Base-by-base conservation (phyloP, 345 rosid genomes). In the Punica granatum region DNA sequence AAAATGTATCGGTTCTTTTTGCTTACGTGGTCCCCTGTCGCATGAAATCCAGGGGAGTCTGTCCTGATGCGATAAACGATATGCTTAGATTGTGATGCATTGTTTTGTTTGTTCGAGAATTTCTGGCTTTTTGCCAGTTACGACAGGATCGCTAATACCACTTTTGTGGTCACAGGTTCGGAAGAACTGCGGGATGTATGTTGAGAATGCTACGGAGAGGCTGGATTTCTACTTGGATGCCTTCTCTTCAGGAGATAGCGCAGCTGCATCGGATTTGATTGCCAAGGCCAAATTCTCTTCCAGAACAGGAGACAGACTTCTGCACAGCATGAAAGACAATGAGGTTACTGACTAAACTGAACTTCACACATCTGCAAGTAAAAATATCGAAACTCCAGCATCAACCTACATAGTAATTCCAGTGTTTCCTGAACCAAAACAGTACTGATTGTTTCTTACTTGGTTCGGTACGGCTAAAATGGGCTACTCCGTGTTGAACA, bases 151-250 rank as follows among this genome's bases (percentile, higher is more conserved):
- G n/a, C n/a, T 37, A 37, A 37, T 37, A 37, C 41, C 41, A 11
- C 5, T 37, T 37, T 37, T 11, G 41, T 37, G 41, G 11, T 33
- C 67, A 62, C 86, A 90, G 97, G 71, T 80, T 48, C 74, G 67
- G 36, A 74, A 75, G 31, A 63, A 67, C 14, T 73, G 87, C 73
- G 79, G 69, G 44, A 43, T 72, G 51, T 91, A 88, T 34, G 75
- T 77, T 59, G 91, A 84, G 74, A 91, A 87, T 78, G 83, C 88
- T 59, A 70, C 81, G 3, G 80, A 78, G 71, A 85, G 92, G 72
- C 66, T 86, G 69, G 74, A 84, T 54, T 66, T 86, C 73, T 81
- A 85, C 26, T 73, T 72, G n/a, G 74, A 84, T 39, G 85, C 87
- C 61, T 75, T 90, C 36, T 69, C 74, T 60, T 84, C 90, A 43